phyloP scores from a whole-genome alignment of 1,139 yeast species.

The Debaryomycetaceae sp. region DNA sequence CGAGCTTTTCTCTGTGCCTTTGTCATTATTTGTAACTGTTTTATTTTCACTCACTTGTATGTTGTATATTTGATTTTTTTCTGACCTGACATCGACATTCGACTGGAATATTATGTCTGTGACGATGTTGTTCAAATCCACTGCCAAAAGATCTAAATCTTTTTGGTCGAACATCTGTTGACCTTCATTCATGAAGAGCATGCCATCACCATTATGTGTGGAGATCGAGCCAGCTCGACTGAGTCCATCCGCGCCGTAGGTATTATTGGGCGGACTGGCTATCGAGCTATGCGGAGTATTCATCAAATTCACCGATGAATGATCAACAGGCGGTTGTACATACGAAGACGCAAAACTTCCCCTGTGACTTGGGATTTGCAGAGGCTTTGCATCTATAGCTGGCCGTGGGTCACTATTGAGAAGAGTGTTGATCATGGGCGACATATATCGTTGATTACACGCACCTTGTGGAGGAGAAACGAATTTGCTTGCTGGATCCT shows the following conservation, averaged over 20 bases:
- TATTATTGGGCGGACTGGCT: conserved; percentile 7
- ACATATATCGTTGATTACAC: neutral
- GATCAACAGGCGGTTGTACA: neutral
- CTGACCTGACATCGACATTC: conserved; percentile 8
- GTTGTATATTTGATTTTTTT: neutral
- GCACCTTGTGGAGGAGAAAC: neutral
- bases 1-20: neutral
- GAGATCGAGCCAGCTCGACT: neutral
- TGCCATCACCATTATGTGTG: conserved; percentile 6
- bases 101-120: conserved; percentile 28
- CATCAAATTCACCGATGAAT: neutral
- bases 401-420: conserved; percentile 1
- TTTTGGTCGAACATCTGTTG: conserved; percentile 9
- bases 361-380: neutral
- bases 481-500: neutral
- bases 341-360: neutral
- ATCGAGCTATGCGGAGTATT: neutral
- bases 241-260: conserved; percentile 6
- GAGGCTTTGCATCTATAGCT: conserved; percentile 1
- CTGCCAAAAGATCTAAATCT: conserved; percentile 29
- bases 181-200: neutral
- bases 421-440: neutral
- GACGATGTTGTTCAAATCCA: conserved; percentile 32
- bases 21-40: neutral
- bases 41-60: neutral